phyloP scores from a whole-genome alignment of 345 rosid genomes.

The Combretum micranthum region DNA sequence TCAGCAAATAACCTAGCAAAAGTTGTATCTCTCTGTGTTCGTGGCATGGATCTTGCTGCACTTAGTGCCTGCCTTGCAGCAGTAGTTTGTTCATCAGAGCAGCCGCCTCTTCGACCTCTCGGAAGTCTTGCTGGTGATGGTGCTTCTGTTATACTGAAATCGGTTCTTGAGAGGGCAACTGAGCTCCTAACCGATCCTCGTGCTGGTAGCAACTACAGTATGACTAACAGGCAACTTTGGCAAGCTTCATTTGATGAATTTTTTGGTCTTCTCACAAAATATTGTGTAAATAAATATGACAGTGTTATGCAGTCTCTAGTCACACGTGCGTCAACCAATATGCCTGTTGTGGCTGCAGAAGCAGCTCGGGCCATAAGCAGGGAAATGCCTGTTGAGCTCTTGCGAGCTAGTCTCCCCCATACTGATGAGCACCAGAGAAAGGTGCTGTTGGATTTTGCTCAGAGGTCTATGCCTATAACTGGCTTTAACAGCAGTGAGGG shows the following conservation, averaged over 20 bases:
- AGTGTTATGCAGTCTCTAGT: conserved; percentile 59
- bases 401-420: conserved; percentile 81
- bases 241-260: conserved; percentile 87
- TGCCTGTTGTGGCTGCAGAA: conserved; percentile 35
- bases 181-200: conserved; percentile 48
- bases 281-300: conserved; percentile 75
- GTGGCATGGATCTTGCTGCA: conserved; percentile 70
- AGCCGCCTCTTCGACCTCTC: conserved; percentile 85
- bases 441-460: conserved; percentile 67
- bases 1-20: conserved; percentile 58
- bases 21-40: conserved; percentile 48
- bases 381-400: conserved; percentile 82
- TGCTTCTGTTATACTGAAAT: conserved; percentile 54
- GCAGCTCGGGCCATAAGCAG: conserved; percentile 69
- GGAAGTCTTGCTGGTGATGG: conserved; percentile 80
- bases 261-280: conserved; percentile 69
- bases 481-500: conserved; percentile 28
- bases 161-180: conserved; percentile 71
- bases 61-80: conserved; percentile 86
- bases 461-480: conserved; percentile 58
- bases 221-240: conserved; percentile 59
- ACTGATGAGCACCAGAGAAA: conserved; percentile 74
- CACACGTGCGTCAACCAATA: conserved; percentile 26
- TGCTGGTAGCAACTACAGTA: conserved; percentile 49
- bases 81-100: conserved; percentile 83